Evolutionary conservation across 2,329 filamentous ascomycete genomes (phyloP).

Genomic region (Fusarium zealandicum): DNA sequence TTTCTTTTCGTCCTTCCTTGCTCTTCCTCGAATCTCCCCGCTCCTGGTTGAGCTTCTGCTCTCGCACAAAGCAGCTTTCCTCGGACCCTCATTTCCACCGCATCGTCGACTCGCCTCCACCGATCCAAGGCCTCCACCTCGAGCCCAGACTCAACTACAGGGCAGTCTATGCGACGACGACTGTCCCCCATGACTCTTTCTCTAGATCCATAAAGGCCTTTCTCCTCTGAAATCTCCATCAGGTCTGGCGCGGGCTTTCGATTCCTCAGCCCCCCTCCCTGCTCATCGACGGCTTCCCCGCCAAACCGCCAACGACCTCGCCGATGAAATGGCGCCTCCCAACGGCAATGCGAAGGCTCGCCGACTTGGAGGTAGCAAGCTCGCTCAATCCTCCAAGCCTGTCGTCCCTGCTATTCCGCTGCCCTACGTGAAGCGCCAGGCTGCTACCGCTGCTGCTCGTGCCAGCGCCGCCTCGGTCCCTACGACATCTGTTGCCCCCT

Average conservation of each 20-base stretch:
- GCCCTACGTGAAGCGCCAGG: conserved; percentile 50
- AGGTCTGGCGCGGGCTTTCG: conserved; percentile 38
- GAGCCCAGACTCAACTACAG: conserved; percentile 23
- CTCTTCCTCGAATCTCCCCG: conserved; percentile 13
- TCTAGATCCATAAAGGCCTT: conserved; percentile 43
- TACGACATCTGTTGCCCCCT: conserved; percentile 17
- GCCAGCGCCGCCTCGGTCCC: conserved; percentile 28
- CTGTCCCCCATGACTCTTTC: conserved; percentile 45
- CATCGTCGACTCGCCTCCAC: conserved; percentile 24
- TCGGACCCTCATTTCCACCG: conserved; percentile 33
- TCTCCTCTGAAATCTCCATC: conserved; percentile 32
- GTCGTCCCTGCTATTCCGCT: conserved; percentile 51
- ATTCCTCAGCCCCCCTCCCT: conserved; percentile 34
- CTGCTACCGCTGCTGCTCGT: conserved; percentile 44
- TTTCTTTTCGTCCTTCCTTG: conserved; percentile 12
- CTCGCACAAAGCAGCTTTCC: conserved; percentile 32
- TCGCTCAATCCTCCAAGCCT: conserved; percentile 44
- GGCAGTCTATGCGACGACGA: conserved; percentile 25
- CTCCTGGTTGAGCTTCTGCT: conserved; percentile 31
- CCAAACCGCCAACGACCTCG: conserved; percentile 32
- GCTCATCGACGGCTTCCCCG: conserved; percentile 32
- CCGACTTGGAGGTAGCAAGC: conserved; percentile 42
- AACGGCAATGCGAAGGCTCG: conserved; percentile 46
- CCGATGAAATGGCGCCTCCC: conserved; percentile 45
- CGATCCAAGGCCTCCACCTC: conserved; percentile 22